A percentile compares a stretch with the other conserved stretches of the same genome.
These are phyloP conservation scores for Trichophyton schoenleinii DNA, from an alignment of 2,329 filamentous ascomycete species.

Conservation along the genomic window DNA sequence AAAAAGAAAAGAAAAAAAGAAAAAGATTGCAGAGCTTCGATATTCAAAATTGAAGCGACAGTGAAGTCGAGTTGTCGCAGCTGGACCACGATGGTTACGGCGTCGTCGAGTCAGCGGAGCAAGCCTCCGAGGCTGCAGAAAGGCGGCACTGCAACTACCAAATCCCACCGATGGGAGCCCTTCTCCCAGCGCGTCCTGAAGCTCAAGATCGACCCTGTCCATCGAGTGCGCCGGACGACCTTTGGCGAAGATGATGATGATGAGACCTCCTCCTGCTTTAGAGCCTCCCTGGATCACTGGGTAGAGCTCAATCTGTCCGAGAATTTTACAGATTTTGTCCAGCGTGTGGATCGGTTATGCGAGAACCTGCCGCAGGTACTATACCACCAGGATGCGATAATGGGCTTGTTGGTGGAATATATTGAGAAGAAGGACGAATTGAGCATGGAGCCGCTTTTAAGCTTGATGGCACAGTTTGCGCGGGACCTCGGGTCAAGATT, in stretches of 20 bases:
- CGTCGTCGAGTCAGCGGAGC: slow-evolving; percentile 53
- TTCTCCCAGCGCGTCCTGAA: slow-evolving; percentile 84
- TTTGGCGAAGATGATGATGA: slow-evolving; percentile 67
- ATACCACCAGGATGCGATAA: slow-evolving; percentile 76
- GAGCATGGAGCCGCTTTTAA: slow-evolving; percentile 72
- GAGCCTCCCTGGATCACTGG: slow-evolving; percentile 75
- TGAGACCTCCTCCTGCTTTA: slow-evolving; percentile 74
- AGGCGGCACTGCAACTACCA: slow-evolving; percentile 59
- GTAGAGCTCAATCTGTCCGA: slow-evolving; percentile 79
- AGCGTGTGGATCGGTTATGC: slow-evolving; percentile 61
- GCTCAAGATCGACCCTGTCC: slow-evolving; percentile 85
- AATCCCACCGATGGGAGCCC: slow-evolving; percentile 79
- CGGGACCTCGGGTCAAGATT: slow-evolving; percentile 80
- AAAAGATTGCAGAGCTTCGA: background rate
- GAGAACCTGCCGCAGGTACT: slow-evolving; percentile 87
- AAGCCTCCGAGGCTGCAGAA: slow-evolving; percentile 57
- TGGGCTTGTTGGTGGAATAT: slow-evolving; percentile 61
- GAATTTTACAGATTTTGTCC: slow-evolving; percentile 63
- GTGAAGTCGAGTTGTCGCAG: background rate
- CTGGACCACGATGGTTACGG: slow-evolving; percentile 32
- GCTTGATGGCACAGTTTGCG: slow-evolving; percentile 85
- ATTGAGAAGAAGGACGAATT: slow-evolving; percentile 67
- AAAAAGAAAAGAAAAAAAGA: background rate
- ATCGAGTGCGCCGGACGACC: slow-evolving; percentile 69
- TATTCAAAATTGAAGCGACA: background rate